Evolutionary conservation across 2,329 filamentous ascomycete genomes (phyloP), one percentile per base, ranked within the genome.

Genomic region (Paramyrothecium sp.): DNA sequence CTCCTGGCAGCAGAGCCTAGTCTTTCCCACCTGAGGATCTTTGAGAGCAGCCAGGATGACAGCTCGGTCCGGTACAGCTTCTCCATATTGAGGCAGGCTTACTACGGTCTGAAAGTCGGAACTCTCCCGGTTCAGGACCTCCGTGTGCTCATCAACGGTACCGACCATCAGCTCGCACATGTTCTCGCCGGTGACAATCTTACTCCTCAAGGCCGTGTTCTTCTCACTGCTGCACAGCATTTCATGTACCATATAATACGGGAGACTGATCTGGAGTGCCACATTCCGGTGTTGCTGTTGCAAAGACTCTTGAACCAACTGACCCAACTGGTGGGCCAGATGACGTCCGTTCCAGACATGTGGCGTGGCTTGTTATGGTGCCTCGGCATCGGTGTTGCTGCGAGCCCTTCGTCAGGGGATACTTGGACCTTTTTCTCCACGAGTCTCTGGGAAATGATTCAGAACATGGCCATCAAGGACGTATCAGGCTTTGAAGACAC

Each of bases 321-420:
- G 7, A 46, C 49, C 3, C 30, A 21, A 3, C n/a, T 19, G 3
- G 17, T 53, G 19, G 16, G 22, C 7, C 20, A 53, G 2, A n/a
- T 63, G 4, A 11, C 33, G 2, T 54, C 21, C 8, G 21, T 17
- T 22, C 44, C 54, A 2, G 58, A 56, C 7, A 54, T 47, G 12
- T 58, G 57, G 21, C 54, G 52, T 2, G 61, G 54, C 8, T 23
- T 63, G 3, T 38, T 63, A 10, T 63, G 59, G 61, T 58, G 54
- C 48, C n/a, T 56, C 4, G 13, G 55, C 10, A 51, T 61, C 16
- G 60, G 59, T 19, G 54, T 57, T 7, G 58, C 57, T 34, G 44
- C 58, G 7, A 47, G 56, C 20, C 48, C 44, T 26, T 51, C 56
- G 20, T 57, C 52, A 13, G 51, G 55, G 3, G 49, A 60, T 20